phyloP scores from a whole-genome alignment of 345 rosid genomes.

The Acer saccharum region DNA sequence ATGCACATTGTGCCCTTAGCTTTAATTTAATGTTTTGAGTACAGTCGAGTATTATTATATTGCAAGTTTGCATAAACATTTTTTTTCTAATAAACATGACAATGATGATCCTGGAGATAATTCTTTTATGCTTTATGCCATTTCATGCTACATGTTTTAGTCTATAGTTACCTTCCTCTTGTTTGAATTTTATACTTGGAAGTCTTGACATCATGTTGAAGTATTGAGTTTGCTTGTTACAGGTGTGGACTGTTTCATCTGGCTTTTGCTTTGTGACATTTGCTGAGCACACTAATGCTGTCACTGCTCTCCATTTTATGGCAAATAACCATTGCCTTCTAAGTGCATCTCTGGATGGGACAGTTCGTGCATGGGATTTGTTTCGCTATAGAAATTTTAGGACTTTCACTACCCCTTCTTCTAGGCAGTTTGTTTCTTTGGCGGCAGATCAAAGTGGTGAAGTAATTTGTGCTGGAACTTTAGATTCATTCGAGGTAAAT shows the following conservation, averaged over 20 bases:
- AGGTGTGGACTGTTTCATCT: slow-evolving; percentile 96
- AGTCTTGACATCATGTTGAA: slow-evolving; percentile 13
- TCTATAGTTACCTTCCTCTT: not conserved
- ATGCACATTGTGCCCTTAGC: not conserved
- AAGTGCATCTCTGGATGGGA: slow-evolving; percentile 95
- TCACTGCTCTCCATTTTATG: slow-evolving; percentile 93
- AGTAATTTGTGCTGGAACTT: slow-evolving; percentile 95
- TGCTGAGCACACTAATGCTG: slow-evolving; percentile 91
- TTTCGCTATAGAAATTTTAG: slow-evolving; percentile 88
- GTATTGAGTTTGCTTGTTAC: slow-evolving; percentile 26
- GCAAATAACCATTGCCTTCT: slow-evolving; percentile 88
- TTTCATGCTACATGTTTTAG: not conserved
- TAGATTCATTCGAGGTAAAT: slow-evolving; percentile 90
- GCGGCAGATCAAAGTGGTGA: slow-evolving; percentile 95
- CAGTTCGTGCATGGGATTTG: slow-evolving; percentile 99
- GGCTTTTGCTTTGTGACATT: slow-evolving; percentile 97
- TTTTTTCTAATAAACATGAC: not conserved
- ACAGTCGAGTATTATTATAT: not conserved
- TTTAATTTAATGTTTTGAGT: not conserved
- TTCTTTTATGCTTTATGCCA: not conserved
- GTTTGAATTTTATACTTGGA: not conserved
- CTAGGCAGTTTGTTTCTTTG: slow-evolving; percentile 94
- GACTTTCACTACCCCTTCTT: slow-evolving; percentile 89
- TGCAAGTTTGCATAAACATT: not conserved
- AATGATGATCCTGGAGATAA: not conserved